Evolutionary conservation across 495 filamentous ascomycete species (phyloP).

Genomic region (Hypoxylon intermedium): DNA sequence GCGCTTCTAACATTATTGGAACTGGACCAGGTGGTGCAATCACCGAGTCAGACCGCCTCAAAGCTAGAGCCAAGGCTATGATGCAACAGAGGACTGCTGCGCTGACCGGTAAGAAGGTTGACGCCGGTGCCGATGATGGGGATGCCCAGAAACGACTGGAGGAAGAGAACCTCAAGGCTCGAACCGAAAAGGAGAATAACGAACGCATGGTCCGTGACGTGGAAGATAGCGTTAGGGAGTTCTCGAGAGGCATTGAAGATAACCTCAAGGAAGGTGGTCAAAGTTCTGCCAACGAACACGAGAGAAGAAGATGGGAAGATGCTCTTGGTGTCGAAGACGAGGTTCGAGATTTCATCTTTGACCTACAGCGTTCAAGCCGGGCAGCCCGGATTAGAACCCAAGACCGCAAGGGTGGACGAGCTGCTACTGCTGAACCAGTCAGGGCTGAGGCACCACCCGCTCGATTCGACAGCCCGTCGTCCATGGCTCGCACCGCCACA

Average conservation of each 20-base stretch:
- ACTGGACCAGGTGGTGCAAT: constrained; percentile 91
- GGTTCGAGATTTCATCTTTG: constrained; percentile 96
- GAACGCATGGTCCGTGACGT: constrained; percentile 96
- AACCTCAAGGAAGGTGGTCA: constrained; percentile 83
- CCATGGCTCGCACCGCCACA: constrained; percentile 53
- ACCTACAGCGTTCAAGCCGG: constrained; percentile 83
- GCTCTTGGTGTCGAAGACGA: constrained; percentile 95
- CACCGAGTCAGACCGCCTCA: constrained; percentile 92
- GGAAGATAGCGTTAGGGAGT: constrained; percentile 94
- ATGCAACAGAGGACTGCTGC: constrained; percentile 98
- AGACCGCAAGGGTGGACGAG: constrained; percentile 57
- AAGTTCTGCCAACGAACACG: constrained; percentile 74
- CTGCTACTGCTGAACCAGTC: constrained; percentile 54
- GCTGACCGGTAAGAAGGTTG: constrained; percentile 79
- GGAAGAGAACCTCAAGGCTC: constrained; percentile 80
- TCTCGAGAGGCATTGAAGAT: constrained; percentile 80
- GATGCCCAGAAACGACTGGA: constrained; percentile 84
- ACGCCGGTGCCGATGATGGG: constrained; percentile 68
- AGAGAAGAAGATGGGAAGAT: constrained; percentile 94
- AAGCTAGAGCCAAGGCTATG: constrained; percentile 93
- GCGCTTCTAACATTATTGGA: constrained; percentile 83
- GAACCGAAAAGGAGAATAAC: constrained; percentile 88
- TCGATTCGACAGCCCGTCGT: constrained; percentile 49
- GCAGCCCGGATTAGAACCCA: constrained; percentile 77
- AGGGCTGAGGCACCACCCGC: constrained; percentile 50